Evolutionary conservation across 2,329 filamentous ascomycete genomes (phyloP).

Genomic region (Fusarium humuli): DNA sequence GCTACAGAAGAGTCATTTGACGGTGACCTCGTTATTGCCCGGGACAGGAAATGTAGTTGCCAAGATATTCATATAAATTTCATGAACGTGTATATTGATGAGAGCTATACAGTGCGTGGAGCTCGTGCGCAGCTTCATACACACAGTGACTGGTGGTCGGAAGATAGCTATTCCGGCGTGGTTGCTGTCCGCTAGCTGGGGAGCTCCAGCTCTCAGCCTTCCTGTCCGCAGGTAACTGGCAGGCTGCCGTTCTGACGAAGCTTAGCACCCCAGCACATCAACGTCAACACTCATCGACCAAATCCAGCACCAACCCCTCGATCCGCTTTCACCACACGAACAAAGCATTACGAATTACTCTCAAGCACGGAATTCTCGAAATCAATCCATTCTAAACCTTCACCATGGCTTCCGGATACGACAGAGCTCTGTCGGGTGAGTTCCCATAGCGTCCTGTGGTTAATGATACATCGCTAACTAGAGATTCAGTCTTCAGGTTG

Average conservation of each 20-base stretch:
- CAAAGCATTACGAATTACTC: constrained; percentile 4
- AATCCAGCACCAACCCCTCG: constrained; percentile 33
- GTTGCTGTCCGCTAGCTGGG: constrained; percentile 22
- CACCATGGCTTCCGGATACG: constrained; percentile 91
- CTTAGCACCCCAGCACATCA: constrained; percentile 46
- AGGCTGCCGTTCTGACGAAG: constrained; percentile 58
- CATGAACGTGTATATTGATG: background rate
- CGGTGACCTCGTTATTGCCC: background rate
- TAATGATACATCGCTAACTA: constrained; percentile 59
- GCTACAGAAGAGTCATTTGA: background rate
- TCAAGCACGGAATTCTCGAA: background rate
- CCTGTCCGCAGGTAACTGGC: constrained; percentile 44
- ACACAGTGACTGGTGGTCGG: constrained; percentile 40
- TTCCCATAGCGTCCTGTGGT: constrained; percentile 42
- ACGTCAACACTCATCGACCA: constrained; percentile 41
- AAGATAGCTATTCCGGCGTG: constrained; percentile 48
- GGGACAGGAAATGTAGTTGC: background rate
- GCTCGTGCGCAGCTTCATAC: background rate
- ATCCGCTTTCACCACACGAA: constrained; percentile 26
- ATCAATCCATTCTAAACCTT: constrained; percentile 10
- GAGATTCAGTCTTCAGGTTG: constrained; percentile 82
- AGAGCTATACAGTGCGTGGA: background rate
- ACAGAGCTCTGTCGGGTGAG: constrained; percentile 98
- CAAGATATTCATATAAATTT: background rate
- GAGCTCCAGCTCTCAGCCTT: constrained; percentile 50